Base-by-base conservation (phyloP, 768 basidiomycete species). In the Plicaturopsis crispa region DNA sequence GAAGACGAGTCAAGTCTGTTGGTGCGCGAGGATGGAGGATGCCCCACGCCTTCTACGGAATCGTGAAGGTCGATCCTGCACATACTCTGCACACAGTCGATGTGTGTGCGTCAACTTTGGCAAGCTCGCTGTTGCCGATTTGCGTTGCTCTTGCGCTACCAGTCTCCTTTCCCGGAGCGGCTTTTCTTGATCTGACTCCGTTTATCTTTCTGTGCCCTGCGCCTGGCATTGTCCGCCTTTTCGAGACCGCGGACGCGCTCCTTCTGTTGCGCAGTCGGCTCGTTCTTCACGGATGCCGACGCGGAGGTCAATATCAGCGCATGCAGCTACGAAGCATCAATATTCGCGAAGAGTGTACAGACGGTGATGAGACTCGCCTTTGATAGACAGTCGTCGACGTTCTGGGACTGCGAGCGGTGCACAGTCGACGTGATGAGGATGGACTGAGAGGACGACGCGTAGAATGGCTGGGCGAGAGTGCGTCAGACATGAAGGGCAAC, bases 341-440 rank as follows among this genome's bases (percentile, higher is more conserved):
- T 28, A 14, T 8, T 28, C 26, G 14, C 10, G 14, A 28, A 28
- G 26, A 8, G 14, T 8, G 10, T 8, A 8, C 26, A 28, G 26
- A 28, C 26, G 26, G 8, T 8, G 10, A 28, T 14, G 14, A 28
- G 26, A 28, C 26, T 28, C 26, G 14, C 86, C 67, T 85, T 88
- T 4, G 60, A 47, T 28, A 89, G 62, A 45, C 79, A 82, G 40
- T 88, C 83, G 7, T 81, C 73, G 13, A 86, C 58, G 45, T 88
- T 90, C 49, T 79, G 75, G 2, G 81, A 61, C 51, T 90, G 87
- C 7, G 85, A 86, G n/a, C 87, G 80, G 44, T 76, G 71, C 2
- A 69, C 59, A 1, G 71, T 79, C 0, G 84, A 87, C 5, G 81
- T 80, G 39, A 89, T 65, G 21, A 85, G 60, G 24, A 90, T 65